Percentiles rank a stretch among this genome's conserved stretches.
Evolutionary conservation across 2,329 filamentous ascomycete genomes (phyloP).

Genomic region (Talaromyces sp.): DNA sequence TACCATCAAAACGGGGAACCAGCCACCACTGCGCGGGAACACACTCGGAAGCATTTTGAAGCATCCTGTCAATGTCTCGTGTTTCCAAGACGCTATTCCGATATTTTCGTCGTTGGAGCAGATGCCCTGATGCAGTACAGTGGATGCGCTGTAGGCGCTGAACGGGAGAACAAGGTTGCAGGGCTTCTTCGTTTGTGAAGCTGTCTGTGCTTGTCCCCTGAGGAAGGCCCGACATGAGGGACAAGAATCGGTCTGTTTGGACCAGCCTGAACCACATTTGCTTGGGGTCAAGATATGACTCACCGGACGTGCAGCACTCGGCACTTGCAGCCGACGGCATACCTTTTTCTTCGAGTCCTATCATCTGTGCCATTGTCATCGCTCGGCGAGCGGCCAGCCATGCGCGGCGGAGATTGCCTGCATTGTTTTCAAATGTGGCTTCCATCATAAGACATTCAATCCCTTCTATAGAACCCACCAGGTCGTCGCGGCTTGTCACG

Average conservation of each 20-base stretch:
- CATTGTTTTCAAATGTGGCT: constrained; percentile 30
- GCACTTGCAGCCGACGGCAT: background rate
- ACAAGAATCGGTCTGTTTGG: constrained; percentile 33
- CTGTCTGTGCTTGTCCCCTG: constrained; percentile 23
- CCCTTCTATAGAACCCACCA: constrained; percentile 35
- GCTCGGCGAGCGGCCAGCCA: constrained; percentile 37
- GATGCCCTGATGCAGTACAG: constrained; percentile 37
- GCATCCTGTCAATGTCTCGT: background rate
- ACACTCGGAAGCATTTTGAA: background rate
- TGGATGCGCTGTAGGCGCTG: constrained; percentile 45
- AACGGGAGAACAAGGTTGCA: constrained; percentile 27
- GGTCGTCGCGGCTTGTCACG: constrained; percentile 35
- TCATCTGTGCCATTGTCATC: constrained; percentile 36
- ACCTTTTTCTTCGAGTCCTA: constrained; percentile 34
- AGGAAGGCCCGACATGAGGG: constrained; percentile 38
- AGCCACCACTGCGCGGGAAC: constrained; percentile 2
- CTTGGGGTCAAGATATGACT: constrained; percentile 9
- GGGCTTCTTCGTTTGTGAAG: constrained; percentile 43
- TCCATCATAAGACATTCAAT: constrained; percentile 42
- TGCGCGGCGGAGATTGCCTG: constrained; percentile 36
- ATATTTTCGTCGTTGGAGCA: constrained; percentile 44
- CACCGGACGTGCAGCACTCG: background rate
- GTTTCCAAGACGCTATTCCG: background rate
- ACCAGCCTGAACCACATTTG: constrained; percentile 37
- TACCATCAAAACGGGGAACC: background rate